Conservation (phyloP, 305 asterid genomes). For the Coffea humblotiana region DNA sequence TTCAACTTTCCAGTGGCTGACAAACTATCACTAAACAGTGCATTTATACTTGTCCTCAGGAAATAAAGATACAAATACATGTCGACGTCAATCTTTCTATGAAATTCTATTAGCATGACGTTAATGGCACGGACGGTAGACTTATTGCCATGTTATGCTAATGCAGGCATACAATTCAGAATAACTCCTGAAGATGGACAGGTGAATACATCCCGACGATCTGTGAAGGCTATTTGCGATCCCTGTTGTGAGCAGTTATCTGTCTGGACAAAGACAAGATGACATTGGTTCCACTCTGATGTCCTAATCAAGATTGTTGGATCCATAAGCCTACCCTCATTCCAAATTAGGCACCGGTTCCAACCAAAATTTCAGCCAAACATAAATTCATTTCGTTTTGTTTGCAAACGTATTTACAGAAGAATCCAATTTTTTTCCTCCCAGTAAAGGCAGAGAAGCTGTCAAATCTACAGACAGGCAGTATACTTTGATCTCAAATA, state of each 20-base stretch:
- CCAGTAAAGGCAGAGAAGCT: neutral
- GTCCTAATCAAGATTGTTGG: neutral
- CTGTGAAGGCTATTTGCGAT: constrained; percentile 3
- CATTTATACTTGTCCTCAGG: neutral
- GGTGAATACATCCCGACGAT: neutral
- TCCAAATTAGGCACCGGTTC: neutral
- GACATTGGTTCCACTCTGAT: neutral
- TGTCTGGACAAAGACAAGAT: neutral
- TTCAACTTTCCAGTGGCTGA: neutral
- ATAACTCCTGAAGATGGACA: neutral
- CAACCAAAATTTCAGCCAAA: neutral
- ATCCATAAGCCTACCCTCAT: neutral
- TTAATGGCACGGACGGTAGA: constrained; percentile 5
- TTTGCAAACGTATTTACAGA: neutral
- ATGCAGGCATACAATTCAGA: neutral
- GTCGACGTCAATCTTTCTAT: neutral
- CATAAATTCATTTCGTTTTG: neutral
- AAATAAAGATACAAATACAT: neutral
- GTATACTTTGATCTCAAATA: neutral
- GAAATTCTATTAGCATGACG: neutral
- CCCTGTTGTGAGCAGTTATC: neutral
- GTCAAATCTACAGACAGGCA: neutral
- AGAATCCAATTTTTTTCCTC: neutral
- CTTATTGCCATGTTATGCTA: neutral
- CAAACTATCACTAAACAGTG: neutral